Evolutionary conservation across 2,329 filamentous ascomycete species (phyloP), one percentile per base, ranked within the genome.

Genomic region (Fusarium circinatum): DNA sequence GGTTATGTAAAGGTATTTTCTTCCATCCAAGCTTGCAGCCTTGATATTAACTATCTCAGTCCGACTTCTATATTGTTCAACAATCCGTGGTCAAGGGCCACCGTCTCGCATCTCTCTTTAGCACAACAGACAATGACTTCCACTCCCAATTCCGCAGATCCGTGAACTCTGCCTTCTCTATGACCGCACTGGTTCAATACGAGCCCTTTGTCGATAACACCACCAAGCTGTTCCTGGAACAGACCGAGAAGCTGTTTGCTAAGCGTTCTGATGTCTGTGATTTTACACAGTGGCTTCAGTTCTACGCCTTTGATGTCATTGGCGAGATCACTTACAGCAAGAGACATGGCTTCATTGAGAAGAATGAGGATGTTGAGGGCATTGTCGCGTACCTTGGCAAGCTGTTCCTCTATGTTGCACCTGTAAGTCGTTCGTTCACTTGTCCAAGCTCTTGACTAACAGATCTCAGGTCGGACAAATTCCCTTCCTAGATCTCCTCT

Each of bases 261-360:
- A 78, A 81, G 28, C 83, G 84, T 30, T 68, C 80, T 0, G 71
- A 73, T n/a, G 75, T 76, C 4, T 78, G 77, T 77, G 89, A 93
- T 78, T 92, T 94, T 63, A 89, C 90, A 4, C 85, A 86, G 65
- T 95, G 93, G 93, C 83, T 95, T 65, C 93, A 95, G 78, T 95
- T 91, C 79, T 95, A 93, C 75, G 93, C 93, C 0, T 95, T 95
- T 77, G 93, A 95, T 78, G 93, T 95, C 20, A 94, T 94, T 70
- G 92, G 92, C 11, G 91, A 93, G 70, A 89, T 95, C 77, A 94
- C 92, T 0, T 95, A 93, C 82, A 91, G 89, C 79, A 93, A 93
- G 79, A 86, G 92, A 1, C 88, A 94, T 65, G 93, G 93, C 0
- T 95, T 95, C 73, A 83, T 95, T 5, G 92, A 95, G 80, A 87